phyloP scores from a whole-genome alignment of 495 filamentous ascomycete genomes.

The Bacidia rubella region DNA sequence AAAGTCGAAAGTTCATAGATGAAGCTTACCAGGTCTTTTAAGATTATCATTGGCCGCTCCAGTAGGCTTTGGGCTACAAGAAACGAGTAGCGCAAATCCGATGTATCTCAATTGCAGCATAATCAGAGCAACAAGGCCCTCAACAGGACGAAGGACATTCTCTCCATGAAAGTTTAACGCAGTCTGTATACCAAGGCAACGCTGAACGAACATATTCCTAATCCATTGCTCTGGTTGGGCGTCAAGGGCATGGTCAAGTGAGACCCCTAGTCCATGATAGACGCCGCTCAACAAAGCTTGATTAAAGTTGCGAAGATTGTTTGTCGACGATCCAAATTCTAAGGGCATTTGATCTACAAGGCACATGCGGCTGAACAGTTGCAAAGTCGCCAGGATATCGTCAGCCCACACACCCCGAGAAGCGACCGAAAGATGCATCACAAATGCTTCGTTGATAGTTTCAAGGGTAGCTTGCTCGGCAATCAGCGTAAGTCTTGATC shows the following conservation, averaged over 20 bases:
- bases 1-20: too few species aligned
- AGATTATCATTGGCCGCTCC: slow-evolving; percentile 36
- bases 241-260: slow-evolving; percentile 57
- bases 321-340: not conserved
- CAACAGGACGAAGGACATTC: slow-evolving; percentile 40
- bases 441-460: slow-evolving; percentile 35
- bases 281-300: slow-evolving; percentile 47
- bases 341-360: slow-evolving; percentile 25
- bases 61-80: slow-evolving; percentile 31
- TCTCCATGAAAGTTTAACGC: slow-evolving; percentile 52
- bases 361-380: slow-evolving; percentile 37
- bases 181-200: slow-evolving; percentile 56
- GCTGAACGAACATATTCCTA: slow-evolving; percentile 49
- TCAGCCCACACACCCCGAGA: slow-evolving; percentile 50
- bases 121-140: slow-evolving; percentile 60
- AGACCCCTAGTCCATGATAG: slow-evolving; percentile 49
- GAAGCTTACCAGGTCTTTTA: slow-evolving; percentile 46
- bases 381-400: slow-evolving; percentile 57
- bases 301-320: slow-evolving; percentile 24
- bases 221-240: slow-evolving; percentile 56
- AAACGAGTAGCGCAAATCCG: slow-evolving; percentile 50
- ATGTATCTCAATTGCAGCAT: slow-evolving; percentile 59
- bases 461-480: slow-evolving; percentile 11
- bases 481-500: not conserved
- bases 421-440: slow-evolving; percentile 44